phyloP scores from a whole-genome alignment of 345 rosid species.

The Firmiana major region DNA sequence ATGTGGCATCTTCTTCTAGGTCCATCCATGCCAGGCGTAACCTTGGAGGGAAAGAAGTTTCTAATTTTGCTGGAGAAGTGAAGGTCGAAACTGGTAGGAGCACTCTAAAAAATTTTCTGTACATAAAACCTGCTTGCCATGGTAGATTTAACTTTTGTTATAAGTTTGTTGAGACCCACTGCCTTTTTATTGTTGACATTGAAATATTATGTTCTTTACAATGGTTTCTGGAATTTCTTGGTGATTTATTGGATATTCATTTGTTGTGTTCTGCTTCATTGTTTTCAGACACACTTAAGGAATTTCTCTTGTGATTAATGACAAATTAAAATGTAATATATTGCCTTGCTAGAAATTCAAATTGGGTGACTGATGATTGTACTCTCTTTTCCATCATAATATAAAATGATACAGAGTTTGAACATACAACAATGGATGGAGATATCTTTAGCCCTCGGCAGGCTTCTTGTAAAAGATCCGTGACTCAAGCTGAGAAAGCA shows the following conservation, averaged over 20 bases:
- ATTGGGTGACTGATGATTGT: neutral
- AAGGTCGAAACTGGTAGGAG: slow-evolving; percentile 29
- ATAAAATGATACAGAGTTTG: neutral
- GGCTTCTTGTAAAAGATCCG: neutral
- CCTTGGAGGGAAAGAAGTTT: slow-evolving; percentile 13
- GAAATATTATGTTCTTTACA: slow-evolving; percentile 1
- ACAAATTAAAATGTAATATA: neutral
- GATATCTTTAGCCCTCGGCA: neutral
- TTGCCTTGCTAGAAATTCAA: neutral
- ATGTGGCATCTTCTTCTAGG: slow-evolving; percentile 5
- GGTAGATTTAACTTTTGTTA: slow-evolving; percentile 1
- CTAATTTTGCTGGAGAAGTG: slow-evolving; percentile 14
- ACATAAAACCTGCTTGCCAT: neutral
- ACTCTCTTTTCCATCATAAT: neutral
- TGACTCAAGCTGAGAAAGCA: slow-evolving; percentile 8
- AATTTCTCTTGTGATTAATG: neutral
- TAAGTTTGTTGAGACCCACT: neutral
- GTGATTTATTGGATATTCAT: neutral
- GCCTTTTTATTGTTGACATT: neutral
- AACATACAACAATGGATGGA: neutral
- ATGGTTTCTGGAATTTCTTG: neutral
- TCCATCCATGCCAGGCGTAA: neutral
- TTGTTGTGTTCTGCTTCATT: neutral
- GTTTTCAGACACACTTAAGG: neutral
- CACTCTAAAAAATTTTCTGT: neutral